Evolutionary conservation across 2,329 filamentous ascomycete species (phyloP), one percentile per base, ranked within the genome.

Genomic region (Teratosphaeria pseudoeucalypti): DNA sequence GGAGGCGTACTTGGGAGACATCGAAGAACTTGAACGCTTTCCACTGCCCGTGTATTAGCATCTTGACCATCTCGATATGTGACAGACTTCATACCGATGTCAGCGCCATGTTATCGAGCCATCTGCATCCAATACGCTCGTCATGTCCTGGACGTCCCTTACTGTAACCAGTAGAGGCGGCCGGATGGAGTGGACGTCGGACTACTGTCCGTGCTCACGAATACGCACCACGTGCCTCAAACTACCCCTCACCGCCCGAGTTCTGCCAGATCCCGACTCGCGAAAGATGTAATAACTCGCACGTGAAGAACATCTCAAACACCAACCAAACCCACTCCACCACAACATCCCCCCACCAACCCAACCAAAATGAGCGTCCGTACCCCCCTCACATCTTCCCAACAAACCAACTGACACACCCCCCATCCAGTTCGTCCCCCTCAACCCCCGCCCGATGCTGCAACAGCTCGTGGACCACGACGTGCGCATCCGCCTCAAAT

Each of bases 11-110:
- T 73, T 89, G 87, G 73, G 85, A 85, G 74, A 95, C 90, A 77
- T 96, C 90, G 83, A 99, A 97, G 86, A 99, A 99, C 82, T 95
- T 92, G 80, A 99, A 99, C 68, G 88, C 87, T 88, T 96, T 96
- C 92, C 94, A 97, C 92, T 96, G 65, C 56, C 59, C 56, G 10
- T 7, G 9, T 6, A 54, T 64, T 55, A 64, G 62, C 60, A 4
- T 53, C 56, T 9, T 6, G 4, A 53, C 60, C 52, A n/a, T 7
- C 2, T 32, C 3, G 23, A 26, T 23, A 52, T 56, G 19, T 3
- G 37, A 34, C 5, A 52, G 16, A 4, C 34, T 49, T 14, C 62
- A 54, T 65, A 71, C 70, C 66, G 70, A 70, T 65, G 68, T 71
- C 66, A 71, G 58, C 54, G 68, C 67, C 68, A 71, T 71, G 57